Evolutionary conservation across 2,329 filamentous ascomycete genomes (phyloP).

Genomic region (Alternaria metachromatica): DNA sequence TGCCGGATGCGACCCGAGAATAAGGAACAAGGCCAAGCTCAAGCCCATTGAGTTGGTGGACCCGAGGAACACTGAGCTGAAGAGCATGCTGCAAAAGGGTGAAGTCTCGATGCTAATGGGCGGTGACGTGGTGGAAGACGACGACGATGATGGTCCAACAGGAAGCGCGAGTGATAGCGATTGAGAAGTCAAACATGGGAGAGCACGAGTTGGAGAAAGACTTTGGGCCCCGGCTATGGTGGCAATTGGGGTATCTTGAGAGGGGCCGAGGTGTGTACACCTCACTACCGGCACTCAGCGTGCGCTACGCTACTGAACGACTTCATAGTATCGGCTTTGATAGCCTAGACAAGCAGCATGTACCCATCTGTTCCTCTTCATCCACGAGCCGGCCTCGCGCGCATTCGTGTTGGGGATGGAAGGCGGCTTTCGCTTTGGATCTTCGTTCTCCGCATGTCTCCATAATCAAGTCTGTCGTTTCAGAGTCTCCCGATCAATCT

Average conservation of each 20-base stretch:
- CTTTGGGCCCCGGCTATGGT: not conserved
- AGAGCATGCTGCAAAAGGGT: slow-evolving; percentile 70
- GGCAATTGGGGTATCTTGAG: slow-evolving; percentile 9
- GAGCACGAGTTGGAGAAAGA: not conserved
- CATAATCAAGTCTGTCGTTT: not conserved
- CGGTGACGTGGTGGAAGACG: slow-evolving; percentile 58
- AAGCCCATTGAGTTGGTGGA: slow-evolving; percentile 76
- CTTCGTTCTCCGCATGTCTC: not conserved
- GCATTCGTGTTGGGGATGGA: not conserved
- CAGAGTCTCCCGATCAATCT: slow-evolving; percentile 17
- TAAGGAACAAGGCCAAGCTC: slow-evolving; percentile 75
- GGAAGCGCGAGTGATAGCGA: slow-evolving; percentile 59
- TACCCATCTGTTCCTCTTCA: slow-evolving; percentile 3
- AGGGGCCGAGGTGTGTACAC: slow-evolving; percentile 4
- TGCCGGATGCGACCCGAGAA: slow-evolving; percentile 70
- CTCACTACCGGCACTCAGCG: slow-evolving; percentile 5
- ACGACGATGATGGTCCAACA: slow-evolving; percentile 56
- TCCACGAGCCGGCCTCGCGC: slow-evolving; percentile 5
- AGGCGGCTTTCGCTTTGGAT: slow-evolving; percentile 2
- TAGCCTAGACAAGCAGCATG: slow-evolving; percentile 7
- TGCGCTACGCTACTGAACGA: slow-evolving; percentile 4
- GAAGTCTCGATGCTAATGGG: slow-evolving; percentile 66
- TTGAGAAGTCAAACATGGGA: slow-evolving; percentile 18
- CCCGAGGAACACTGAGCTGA: slow-evolving; percentile 69
- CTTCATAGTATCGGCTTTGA: slow-evolving; percentile 9